Evolutionary conservation across 208 protist species (phyloP).

Genomic region (Borovskyia barvae): DNA sequence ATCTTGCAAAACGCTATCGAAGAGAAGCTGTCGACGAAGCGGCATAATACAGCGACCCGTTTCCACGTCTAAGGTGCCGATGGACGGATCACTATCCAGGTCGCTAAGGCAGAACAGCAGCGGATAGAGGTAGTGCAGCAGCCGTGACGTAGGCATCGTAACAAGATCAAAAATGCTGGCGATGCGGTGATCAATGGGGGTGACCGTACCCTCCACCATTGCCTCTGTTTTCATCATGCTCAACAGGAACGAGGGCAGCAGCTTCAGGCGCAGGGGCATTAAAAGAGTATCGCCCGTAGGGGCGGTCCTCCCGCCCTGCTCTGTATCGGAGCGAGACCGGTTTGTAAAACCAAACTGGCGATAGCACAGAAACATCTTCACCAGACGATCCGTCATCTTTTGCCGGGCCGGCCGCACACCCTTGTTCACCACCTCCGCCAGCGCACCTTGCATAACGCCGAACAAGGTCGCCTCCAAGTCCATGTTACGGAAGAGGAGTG

Average conservation of each 20-base stretch:
- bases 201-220: slow-evolving; percentile 67
- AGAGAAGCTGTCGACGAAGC: slow-evolving; percentile 54
- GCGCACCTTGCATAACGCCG: slow-evolving; percentile 50
- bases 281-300: slow-evolving; percentile 55
- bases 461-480: slow-evolving; percentile 86
- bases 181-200: slow-evolving; percentile 80
- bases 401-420: slow-evolving; percentile 60
- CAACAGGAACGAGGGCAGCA: slow-evolving; percentile 88
- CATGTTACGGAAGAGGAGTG: slow-evolving; percentile 61
- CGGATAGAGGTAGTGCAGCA: slow-evolving; percentile 84
- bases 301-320: slow-evolving; percentile 7
- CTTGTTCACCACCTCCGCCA: slow-evolving; percentile 75
- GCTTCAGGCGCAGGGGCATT: slow-evolving; percentile 91
- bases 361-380: slow-evolving; percentile 82
- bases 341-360: slow-evolving; percentile 62
- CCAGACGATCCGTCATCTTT: slow-evolving; percentile 41
- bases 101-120: slow-evolving; percentile 74
- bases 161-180: slow-evolving; percentile 73
- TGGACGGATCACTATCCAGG: slow-evolving; percentile 33
- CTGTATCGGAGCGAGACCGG: slow-evolving; percentile 11
- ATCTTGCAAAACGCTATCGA: slow-evolving; percentile 60
- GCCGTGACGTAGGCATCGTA: slow-evolving; percentile 62
- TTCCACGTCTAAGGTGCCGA: slow-evolving; percentile 43
- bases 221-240: slow-evolving; percentile 82
- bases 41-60: slow-evolving; percentile 70